Conservation (phyloP, 2,329 filamentous ascomycete species). For the Pseudogymnoascus sp. region DNA sequence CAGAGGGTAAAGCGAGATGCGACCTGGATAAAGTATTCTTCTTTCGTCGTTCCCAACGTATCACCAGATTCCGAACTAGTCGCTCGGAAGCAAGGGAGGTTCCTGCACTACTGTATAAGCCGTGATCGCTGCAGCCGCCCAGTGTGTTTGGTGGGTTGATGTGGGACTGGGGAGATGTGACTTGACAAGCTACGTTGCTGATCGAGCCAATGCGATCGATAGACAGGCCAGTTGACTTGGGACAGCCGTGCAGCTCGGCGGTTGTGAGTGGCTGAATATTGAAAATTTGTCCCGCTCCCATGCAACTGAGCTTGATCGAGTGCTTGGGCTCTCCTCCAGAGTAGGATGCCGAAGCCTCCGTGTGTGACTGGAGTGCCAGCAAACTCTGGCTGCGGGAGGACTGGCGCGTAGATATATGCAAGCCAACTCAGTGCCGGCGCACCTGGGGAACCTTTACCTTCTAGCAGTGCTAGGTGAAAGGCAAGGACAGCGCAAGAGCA, state of each 20-base stretch:
- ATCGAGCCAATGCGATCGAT: conserved; percentile 2
- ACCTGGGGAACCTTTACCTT: not conserved
- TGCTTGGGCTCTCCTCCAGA: not conserved
- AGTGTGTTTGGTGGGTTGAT: conserved; percentile 5
- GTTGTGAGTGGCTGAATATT: conserved; percentile 4
- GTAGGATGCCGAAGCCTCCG: not conserved
- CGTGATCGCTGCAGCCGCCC: conserved; percentile 8
- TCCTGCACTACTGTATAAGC: conserved; percentile 1
- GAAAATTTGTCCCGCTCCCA: conserved; percentile 1
- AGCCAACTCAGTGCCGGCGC: not conserved
- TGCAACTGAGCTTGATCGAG: conserved; percentile 3
- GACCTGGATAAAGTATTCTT: not conserved
- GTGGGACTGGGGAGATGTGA: conserved; percentile 2
- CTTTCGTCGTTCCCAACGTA: conserved; percentile 2
- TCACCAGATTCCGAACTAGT: conserved; percentile 6
- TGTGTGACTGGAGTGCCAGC: conserved; percentile 1
- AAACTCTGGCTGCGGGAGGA: not conserved
- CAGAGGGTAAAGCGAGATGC: not conserved
- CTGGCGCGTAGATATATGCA: conserved; percentile 6
- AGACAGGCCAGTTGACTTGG: not conserved
- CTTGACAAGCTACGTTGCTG: not conserved
- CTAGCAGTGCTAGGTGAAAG: not conserved
- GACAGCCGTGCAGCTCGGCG: not conserved
- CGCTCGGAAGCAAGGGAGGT: conserved; percentile 1
- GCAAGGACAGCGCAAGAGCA: not conserved